phyloP scores from a whole-genome alignment of 805 yeast genomes.

The Spathaspora girioi region DNA sequence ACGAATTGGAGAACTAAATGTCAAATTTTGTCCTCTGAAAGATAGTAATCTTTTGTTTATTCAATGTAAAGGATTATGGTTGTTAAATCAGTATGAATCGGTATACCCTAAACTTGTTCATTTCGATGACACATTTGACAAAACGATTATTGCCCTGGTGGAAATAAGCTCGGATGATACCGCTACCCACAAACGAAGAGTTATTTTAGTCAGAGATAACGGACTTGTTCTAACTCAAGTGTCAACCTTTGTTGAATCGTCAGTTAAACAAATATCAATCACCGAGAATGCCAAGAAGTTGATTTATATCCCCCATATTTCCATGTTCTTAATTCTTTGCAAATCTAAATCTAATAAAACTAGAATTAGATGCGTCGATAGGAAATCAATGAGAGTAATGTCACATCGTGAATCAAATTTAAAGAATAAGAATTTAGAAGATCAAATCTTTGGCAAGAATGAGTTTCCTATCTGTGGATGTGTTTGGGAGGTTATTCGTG shows the following conservation, averaged over 20 bases:
- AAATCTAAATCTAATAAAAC: conserved; percentile 21
- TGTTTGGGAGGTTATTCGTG: conserved; percentile 33
- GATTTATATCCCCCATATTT: conserved; percentile 23
- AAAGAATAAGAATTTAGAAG: conserved; percentile 9
- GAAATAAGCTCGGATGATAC: not conserved
- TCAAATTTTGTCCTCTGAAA: conserved; percentile 13
- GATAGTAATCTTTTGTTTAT: conserved; percentile 21
- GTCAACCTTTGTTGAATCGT: conserved; percentile 19
- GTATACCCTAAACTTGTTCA: conserved; percentile 25
- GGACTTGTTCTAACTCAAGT: conserved; percentile 30
- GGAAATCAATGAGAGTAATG: conserved; percentile 22
- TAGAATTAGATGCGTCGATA: conserved; percentile 31
- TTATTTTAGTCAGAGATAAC: conserved; percentile 27
- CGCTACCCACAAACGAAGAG: not conserved
- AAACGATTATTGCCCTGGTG: conserved; percentile 14
- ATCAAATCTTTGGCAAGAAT: conserved; percentile 17
- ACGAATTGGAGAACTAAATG: conserved; percentile 23
- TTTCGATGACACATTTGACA: conserved; percentile 34
- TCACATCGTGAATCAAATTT: conserved; percentile 19
- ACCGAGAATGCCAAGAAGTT: conserved; percentile 33
- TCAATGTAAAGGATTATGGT: conserved; percentile 27
- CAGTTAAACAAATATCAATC: conserved; percentile 24
- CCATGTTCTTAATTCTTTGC: conserved; percentile 28
- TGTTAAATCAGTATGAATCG: conserved; percentile 25
- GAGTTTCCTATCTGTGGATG: conserved; percentile 30